Evolutionary conservation across 208 protist species (phyloP).

Genomic region (Trypanosoma cruzi): DNA sequence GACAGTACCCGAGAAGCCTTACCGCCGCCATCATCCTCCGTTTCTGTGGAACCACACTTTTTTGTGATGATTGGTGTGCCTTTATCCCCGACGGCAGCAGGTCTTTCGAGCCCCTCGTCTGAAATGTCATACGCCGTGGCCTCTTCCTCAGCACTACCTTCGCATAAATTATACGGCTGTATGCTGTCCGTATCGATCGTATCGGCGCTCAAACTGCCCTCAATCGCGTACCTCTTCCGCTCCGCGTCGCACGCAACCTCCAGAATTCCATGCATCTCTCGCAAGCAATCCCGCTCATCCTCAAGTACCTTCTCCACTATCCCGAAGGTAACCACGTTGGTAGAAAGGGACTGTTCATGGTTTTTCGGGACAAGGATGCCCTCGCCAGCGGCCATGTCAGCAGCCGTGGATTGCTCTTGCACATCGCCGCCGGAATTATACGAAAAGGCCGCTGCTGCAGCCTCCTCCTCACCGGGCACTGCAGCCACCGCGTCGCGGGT

Average conservation of each 20-base stretch:
- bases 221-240: not conserved
- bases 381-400: not conserved
- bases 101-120: too few relatives aligned
- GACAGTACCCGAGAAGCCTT: not conserved
- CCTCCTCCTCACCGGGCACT: not conserved
- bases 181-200: not conserved
- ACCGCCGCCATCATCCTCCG: too few relatives aligned
- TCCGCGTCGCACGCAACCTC: not conserved
- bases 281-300: not conserved
- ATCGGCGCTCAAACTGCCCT: not conserved
- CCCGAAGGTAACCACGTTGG: not conserved
- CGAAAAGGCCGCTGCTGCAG: too few relatives aligned
- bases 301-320: not conserved
- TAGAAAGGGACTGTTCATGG: not conserved
- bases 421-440: not conserved
- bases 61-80: too few relatives aligned
- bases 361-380: not conserved
- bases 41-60: too few relatives aligned
- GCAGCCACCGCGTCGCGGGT: not conserved
- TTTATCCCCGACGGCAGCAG: not conserved
- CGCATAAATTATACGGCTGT: not conserved
- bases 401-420: not conserved
- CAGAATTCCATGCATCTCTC: not conserved
- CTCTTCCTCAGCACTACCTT: too few relatives aligned
- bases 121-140: too few relatives aligned